These are phyloP conservation scores for Rubus idaeus DNA, from an alignment of 306 rosid species.

Conservation along the genomic window DNA sequence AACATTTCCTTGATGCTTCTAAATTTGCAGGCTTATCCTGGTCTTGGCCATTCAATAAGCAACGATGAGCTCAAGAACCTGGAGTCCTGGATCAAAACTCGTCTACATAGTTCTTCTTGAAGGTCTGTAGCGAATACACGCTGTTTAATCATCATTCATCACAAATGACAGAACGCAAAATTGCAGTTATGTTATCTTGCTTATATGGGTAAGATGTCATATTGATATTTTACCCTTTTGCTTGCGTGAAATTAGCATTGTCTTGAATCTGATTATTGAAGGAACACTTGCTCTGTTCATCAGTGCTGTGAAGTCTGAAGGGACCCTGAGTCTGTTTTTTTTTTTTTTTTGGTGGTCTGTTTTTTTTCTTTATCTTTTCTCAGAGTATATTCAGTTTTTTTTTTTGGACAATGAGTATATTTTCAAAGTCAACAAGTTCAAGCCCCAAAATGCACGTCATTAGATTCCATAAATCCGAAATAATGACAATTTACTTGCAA, in stretches of 20 bases:
- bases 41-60: slow-evolving; percentile 66
- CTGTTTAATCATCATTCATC: neutral
- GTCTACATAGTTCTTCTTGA: slow-evolving; percentile 55
- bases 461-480: neutral
- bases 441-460: slow-evolving; percentile 6
- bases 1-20: neutral
- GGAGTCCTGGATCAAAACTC: slow-evolving; percentile 77
- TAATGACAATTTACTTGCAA: neutral
- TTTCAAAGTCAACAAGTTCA: neutral
- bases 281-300: neutral
- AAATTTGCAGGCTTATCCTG: slow-evolving; percentile 63
- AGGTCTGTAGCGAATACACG: neutral
- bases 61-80: slow-evolving; percentile 60
- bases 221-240: neutral
- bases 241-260: neutral
- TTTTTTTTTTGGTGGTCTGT: no score
- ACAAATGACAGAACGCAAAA: neutral
- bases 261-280: neutral
- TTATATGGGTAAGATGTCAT: neutral
- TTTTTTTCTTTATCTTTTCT: neutral
- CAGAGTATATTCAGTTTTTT: neutral
- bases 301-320: neutral
- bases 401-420: neutral
- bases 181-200: neutral
- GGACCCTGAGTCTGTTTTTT: no score